A percentile compares a stretch with the other conserved stretches of the same genome.
Conservation (phyloP, 2,329 filamentous ascomycete genomes). For the Byssothecium circinans region DNA sequence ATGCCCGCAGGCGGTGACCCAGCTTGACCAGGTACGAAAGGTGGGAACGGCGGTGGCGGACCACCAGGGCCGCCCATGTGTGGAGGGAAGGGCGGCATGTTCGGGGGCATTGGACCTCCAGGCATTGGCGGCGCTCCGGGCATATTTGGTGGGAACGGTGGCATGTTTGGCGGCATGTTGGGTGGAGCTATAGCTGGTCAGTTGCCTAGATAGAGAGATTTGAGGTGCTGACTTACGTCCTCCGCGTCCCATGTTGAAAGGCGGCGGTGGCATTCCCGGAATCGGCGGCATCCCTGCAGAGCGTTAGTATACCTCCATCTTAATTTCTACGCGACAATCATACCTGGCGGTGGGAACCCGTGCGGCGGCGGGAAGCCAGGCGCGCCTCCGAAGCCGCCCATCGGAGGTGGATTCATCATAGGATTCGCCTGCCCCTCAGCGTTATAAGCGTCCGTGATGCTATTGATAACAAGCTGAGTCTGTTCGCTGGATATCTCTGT, state of each 20-base stretch:
- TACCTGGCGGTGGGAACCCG: slow-evolving; percentile 44
- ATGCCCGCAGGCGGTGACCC: slow-evolving; percentile 38
- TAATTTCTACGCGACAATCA: slow-evolving; percentile 11
- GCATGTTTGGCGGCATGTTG: slow-evolving; percentile 37
- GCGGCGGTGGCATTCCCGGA: slow-evolving; percentile 43
- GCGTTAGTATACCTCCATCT: slow-evolving; percentile 11
- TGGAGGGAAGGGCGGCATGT: slow-evolving; percentile 30
- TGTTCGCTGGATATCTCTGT: slow-evolving; percentile 97
- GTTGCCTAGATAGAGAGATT: not conserved
- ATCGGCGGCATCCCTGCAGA: not conserved
- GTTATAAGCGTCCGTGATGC: slow-evolving; percentile 92
- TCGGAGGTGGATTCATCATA: slow-evolving; percentile 68
- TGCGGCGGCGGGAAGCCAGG: slow-evolving; percentile 57
- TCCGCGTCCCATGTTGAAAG: slow-evolving; percentile 45
- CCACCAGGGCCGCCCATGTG: slow-evolving; percentile 25
- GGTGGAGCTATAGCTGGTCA: slow-evolving; percentile 15
- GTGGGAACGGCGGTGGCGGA: slow-evolving; percentile 28
- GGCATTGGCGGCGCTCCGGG: slow-evolving; percentile 14
- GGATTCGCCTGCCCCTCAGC: slow-evolving; percentile 92
- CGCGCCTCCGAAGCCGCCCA: slow-evolving; percentile 45
- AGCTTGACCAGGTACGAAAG: slow-evolving; percentile 36
- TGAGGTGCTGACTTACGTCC: slow-evolving; percentile 34
- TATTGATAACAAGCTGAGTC: slow-evolving; percentile 97
- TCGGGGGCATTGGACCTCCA: slow-evolving; percentile 29
- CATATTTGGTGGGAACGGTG: slow-evolving; percentile 20